Base-by-base conservation (phyloP, 768 basidiomycete genomes). In the Lactifluus volemus region DNA sequence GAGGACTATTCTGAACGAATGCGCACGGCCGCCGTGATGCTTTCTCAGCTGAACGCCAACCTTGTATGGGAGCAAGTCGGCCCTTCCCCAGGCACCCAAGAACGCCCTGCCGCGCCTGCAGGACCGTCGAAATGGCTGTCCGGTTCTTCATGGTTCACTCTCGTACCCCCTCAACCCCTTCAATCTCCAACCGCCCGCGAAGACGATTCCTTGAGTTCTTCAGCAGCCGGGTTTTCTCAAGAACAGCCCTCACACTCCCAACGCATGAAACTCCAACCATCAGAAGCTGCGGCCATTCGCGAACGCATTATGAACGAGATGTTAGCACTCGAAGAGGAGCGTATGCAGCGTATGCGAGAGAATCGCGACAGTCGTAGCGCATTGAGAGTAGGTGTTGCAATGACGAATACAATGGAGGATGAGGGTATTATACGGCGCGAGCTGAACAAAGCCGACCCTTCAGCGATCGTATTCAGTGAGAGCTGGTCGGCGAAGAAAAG, bases 1-100 rank as follows among this genome's bases (percentile, higher is more conserved):
- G 96, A 99, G 67, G 96, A 99, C 67, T 99, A 99, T 74, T 96
- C 96, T 0, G 93, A 98, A 66, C 84, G 97, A 53, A 99, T 99
- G 97, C 85, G 92, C 8, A 97, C 94, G 10, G 97, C 97, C 10
- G 97, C 97, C 10, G 87, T 98, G 63, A 98, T 99, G 97, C 85
- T 99, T 32, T 86, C 97, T 1, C 97, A 99, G 73, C 80, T 99
- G 51, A 97, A 94, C 68, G 86, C 92, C 1, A 91, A 80, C 68
- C 78, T 88, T 53, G 75, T 81, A 34, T 80, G 83, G 63, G 86
- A 88, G 67, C 72, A 78, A 29, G 67, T 76, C 4, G 14, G n/a
- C 8, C 74, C 72, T 1, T 56, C 38, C 2, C 64, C 45, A 56
- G 50, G 39, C 44, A 51, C 41, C 34, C 67, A 55, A 55, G 60